Evolutionary conservation across 2,329 filamentous ascomycete genomes (phyloP).

Genomic region (Colletotrichum australisinense): DNA sequence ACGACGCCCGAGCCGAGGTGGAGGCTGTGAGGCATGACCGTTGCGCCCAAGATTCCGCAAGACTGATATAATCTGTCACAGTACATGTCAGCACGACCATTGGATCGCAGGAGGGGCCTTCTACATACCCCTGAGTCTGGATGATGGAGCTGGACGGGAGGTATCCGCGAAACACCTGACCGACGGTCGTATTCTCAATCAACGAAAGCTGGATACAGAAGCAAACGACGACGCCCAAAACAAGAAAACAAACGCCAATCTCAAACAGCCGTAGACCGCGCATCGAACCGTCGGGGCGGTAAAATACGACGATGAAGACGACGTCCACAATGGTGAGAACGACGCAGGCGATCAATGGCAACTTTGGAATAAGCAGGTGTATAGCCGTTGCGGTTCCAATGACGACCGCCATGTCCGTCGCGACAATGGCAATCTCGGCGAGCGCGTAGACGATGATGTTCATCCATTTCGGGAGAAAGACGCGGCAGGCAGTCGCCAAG

Average conservation of each 20-base stretch:
- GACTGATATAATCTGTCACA: conserved; percentile 67
- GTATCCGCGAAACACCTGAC: conserved; percentile 73
- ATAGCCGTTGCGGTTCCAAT: conserved; percentile 78
- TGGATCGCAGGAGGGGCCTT: not conserved
- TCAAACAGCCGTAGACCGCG: conserved; percentile 71
- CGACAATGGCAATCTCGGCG: conserved; percentile 75
- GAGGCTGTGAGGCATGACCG: conserved; percentile 79
- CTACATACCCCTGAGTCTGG: conserved; percentile 63
- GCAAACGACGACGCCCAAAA: conserved; percentile 75
- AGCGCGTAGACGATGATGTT: conserved; percentile 71
- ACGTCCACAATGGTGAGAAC: conserved; percentile 76
- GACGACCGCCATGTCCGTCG: conserved; percentile 79
- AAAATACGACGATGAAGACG: conserved; percentile 75
- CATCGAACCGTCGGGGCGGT: conserved; percentile 69
- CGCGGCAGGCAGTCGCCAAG: conserved; percentile 74
- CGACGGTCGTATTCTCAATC: conserved; percentile 64
- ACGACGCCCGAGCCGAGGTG: conserved; percentile 78
- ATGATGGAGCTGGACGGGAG: conserved; percentile 71
- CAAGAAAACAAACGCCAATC: conserved; percentile 70
- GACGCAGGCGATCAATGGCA: conserved; percentile 75
- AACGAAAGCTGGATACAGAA: conserved; percentile 77
- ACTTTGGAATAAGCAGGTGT: conserved; percentile 71
- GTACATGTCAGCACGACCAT: conserved; percentile 31
- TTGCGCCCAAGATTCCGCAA: conserved; percentile 82
- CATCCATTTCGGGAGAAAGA: conserved; percentile 73